Base-by-base conservation (phyloP, 257 asterid species). In the Craterostigma plantagineum region DNA sequence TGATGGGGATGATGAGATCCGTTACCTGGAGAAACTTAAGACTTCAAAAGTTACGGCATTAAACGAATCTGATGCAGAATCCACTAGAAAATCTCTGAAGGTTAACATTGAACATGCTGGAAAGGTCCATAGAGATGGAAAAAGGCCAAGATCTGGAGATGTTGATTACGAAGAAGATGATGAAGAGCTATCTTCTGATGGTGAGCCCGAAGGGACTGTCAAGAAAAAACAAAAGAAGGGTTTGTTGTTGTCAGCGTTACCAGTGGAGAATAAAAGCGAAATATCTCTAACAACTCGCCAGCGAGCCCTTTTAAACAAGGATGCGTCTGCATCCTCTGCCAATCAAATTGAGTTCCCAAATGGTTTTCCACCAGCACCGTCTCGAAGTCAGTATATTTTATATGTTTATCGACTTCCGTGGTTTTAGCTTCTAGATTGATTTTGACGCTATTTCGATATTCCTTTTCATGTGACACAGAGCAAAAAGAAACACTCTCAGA, bases 211-310 rank as follows among this genome's bases (percentile, higher is more conserved):
- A 18, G 91, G 68, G 36, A 66, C 48, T 55, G 70, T 53, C 67
- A 71, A 65, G 66, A 79, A 69, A 58, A 76, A 60, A 47, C 78
- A 56, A 50, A 75, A 57, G 65, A 79, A 64, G 68, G 94, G 75
- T 60, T 49, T 55, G 30, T 23, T 23, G 30, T 23, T 23, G 38
- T 68, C 78, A 9, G 78, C 68, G 55, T 64, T 76, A 43, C 79
- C 70, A 8, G 39, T 62, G 11, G 92, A 90, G 58, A 73, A 45
- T 64, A 74, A 72, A 67, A 82, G 73, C 61, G 92, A 90, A 55
- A 59, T 76, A 44, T 62, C 79, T 57, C 90, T 90, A 42, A 90
- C 99, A 9, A 75, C 87, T 23, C 99, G 99, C 39, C 99, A 90
- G 48, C 69, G 77, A 41, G 91, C 94, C 53, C 81, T 77, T 38